These are phyloP conservation scores for Bryoglossum gracile DNA, from an alignment of 495 filamentous ascomycete species.

Conservation along the genomic window DNA sequence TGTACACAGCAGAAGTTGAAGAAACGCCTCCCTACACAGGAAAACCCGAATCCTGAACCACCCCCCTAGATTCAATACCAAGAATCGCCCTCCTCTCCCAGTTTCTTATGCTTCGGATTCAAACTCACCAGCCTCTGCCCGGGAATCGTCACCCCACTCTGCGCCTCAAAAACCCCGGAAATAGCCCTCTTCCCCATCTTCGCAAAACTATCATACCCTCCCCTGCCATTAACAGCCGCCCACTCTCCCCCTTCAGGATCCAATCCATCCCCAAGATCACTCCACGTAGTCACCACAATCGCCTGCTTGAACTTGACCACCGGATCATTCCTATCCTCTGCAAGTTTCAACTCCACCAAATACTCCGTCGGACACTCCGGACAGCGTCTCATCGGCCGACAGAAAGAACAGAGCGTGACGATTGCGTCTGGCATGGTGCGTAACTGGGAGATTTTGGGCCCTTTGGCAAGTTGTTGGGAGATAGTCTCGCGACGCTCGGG, in stretches of 20 bases:
- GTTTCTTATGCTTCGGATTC: slow-evolving; percentile 39
- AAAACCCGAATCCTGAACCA: not conserved
- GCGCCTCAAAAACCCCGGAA: slow-evolving; percentile 49
- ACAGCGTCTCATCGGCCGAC: slow-evolving; percentile 49
- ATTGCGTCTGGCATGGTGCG: slow-evolving; percentile 36
- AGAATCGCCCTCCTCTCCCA: slow-evolving; percentile 28
- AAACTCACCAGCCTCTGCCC: slow-evolving; percentile 48
- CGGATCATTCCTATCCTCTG: slow-evolving; percentile 37
- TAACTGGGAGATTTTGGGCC: slow-evolving; percentile 2
- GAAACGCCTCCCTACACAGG: too few relatives aligned
- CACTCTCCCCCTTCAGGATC: slow-evolving; percentile 39
- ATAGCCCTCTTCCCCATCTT: slow-evolving; percentile 44
- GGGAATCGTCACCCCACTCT: slow-evolving; percentile 45
- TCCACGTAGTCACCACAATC: slow-evolving; percentile 53
- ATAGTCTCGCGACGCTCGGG: slow-evolving; percentile 37
- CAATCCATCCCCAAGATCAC: slow-evolving; percentile 48
- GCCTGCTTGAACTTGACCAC: slow-evolving; percentile 44
- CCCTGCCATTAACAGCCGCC: slow-evolving; percentile 40
- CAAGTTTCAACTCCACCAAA: slow-evolving; percentile 47
- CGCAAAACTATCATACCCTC: slow-evolving; percentile 44
- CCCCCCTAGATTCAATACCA: slow-evolving; percentile 19
- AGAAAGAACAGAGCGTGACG: slow-evolving; percentile 42
- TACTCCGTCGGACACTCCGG: slow-evolving; percentile 56
- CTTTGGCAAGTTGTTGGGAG: slow-evolving; percentile 26
- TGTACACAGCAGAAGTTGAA: too few relatives aligned